A percentile compares a stretch with the other conserved stretches of the same genome.
Conservation (phyloP, 2,329 filamentous ascomycete species). For the Hypoxylon rubiginosum region DNA sequence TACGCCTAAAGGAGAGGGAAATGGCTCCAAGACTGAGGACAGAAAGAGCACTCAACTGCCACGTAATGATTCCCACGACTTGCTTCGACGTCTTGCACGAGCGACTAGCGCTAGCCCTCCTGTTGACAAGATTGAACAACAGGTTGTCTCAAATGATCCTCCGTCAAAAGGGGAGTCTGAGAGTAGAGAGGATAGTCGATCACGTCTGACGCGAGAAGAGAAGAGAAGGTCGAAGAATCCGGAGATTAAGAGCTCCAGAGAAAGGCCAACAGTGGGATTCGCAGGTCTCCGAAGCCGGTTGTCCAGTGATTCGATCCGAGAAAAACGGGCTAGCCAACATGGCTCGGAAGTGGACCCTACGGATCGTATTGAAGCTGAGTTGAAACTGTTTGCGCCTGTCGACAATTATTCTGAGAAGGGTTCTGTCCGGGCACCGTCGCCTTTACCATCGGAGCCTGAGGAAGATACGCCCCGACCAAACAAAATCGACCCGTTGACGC, state of each 20-base stretch:
- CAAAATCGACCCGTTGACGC: constrained; percentile 61
- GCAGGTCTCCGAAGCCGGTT: constrained; percentile 58
- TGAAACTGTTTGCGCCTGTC: constrained; percentile 67
- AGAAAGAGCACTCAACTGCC: constrained; percentile 38
- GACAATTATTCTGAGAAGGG: constrained; percentile 70
- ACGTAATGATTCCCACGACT: constrained; percentile 60
- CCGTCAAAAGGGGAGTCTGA: constrained; percentile 30
- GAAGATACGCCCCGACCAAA: constrained; percentile 64
- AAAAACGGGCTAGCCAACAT: constrained; percentile 62
- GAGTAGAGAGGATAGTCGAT: constrained; percentile 35
- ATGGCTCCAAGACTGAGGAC: constrained; percentile 23
- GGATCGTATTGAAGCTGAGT: constrained; percentile 69
- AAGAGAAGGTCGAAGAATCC: constrained; percentile 37
- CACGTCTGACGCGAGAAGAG: constrained; percentile 41
- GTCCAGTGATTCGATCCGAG: constrained; percentile 62
- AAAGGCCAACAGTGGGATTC: constrained; percentile 62
- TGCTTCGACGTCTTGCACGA: constrained; percentile 64
- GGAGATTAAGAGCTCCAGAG: constrained; percentile 49
- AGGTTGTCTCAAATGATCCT: constrained; percentile 18
- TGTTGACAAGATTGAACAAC: constrained; percentile 39
- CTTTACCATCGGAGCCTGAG: constrained; percentile 53
- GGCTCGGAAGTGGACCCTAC: constrained; percentile 68
- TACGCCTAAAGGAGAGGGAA: constrained; percentile 31
- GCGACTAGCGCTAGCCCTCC: constrained; percentile 62
- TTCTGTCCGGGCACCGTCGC: constrained; percentile 65